A percentile compares a stretch with the other conserved stretches of the same genome.
These are phyloP conservation scores for Annulohypoxylon truncatum DNA, from an alignment of 2,329 filamentous ascomycete genomes.

Conservation along the genomic window DNA sequence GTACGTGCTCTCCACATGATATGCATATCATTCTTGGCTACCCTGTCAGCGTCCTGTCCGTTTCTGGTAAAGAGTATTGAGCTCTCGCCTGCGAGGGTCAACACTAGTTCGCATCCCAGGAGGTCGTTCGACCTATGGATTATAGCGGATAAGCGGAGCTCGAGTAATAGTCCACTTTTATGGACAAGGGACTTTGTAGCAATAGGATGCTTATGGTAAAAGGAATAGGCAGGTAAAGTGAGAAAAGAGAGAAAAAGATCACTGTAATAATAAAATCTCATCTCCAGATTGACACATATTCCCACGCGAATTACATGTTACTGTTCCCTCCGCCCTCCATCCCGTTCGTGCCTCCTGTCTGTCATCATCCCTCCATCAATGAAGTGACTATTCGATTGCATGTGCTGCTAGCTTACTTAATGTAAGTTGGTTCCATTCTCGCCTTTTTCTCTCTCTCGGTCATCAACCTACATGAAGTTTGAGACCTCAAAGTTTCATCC, in stretches of 20 bases:
- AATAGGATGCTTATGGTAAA: conserved; percentile 21
- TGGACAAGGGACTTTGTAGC: conserved; percentile 21
- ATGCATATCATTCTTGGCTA: conserved; percentile 19
- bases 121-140: conserved; percentile 16
- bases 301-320: conserved; percentile 5
- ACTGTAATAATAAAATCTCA: conserved; percentile 13
- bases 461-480: conserved; percentile 19
- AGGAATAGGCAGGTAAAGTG: conserved; percentile 28
- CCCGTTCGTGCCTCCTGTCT: neutral
- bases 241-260: neutral
- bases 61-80: conserved; percentile 22
- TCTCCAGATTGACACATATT: conserved; percentile 15
- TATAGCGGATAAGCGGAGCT: neutral
- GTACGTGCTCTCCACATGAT: neutral
- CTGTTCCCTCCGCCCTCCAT: conserved; percentile 6
- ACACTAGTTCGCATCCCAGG: conserved; percentile 19
- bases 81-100: conserved; percentile 22
- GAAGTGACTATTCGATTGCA: conserved; percentile 2
- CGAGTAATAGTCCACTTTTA: conserved; percentile 20
- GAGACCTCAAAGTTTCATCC: neutral
- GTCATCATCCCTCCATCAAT: neutral
- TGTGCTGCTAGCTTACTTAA: conserved; percentile 13
- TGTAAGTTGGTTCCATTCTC: conserved; percentile 16
- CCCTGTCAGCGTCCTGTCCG: conserved; percentile 5
- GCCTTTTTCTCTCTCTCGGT: neutral